Percentiles rank a stretch among this genome's conserved stretches.
Conservation (phyloP, 305 asterid genomes). For the Solanum aculeatissimum region DNA sequence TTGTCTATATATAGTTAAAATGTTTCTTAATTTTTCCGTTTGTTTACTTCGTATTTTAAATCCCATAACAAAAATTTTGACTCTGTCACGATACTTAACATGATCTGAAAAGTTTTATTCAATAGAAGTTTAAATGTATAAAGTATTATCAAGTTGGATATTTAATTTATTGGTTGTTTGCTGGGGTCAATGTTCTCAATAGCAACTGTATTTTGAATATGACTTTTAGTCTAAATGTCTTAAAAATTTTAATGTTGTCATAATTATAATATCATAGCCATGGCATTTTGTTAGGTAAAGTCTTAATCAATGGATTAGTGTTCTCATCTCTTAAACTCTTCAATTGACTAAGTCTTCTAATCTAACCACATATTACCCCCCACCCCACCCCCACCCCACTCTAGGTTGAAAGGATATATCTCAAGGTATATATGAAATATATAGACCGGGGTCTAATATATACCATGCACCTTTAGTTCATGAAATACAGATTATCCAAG, state of each 20-base stretch:
- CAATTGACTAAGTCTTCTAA: neutral
- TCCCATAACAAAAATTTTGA: neutral
- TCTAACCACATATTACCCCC: neutral
- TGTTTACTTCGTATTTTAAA: too few species aligned
- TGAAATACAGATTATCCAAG: neutral
- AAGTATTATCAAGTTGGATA: neutral
- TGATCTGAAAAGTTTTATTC: neutral
- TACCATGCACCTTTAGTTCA: neutral
- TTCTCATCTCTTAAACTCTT: neutral
- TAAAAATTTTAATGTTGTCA: neutral
- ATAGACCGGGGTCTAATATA: neutral
- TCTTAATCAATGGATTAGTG: neutral
- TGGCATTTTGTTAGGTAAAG: neutral
- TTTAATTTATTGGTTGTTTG: neutral
- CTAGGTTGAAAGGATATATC: neutral
- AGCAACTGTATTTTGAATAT: neutral
- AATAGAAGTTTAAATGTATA: neutral
- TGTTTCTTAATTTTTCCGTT: too few species aligned
- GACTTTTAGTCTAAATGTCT: neutral
- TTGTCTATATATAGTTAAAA: too few species aligned
- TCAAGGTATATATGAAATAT: neutral
- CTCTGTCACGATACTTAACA: neutral
- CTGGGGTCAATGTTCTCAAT: neutral
- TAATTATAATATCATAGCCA: neutral
- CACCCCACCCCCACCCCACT: neutral